Conservation (phyloP, 495 filamentous ascomycete species). For the Xylaria bambusicola region DNA sequence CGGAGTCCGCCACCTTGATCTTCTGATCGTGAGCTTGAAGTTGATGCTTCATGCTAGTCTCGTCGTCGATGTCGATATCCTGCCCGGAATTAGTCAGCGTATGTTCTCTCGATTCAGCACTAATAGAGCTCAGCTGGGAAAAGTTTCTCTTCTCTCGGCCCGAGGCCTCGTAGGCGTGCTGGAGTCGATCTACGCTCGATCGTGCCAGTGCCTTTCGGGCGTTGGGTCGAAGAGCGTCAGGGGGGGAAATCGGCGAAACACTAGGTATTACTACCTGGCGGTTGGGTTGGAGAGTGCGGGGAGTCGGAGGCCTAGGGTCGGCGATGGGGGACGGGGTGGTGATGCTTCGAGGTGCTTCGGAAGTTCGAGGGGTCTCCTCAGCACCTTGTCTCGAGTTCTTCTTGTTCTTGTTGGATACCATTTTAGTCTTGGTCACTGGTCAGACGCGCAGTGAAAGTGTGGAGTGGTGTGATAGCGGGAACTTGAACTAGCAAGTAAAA, state of each 20-base stretch:
- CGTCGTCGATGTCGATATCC: conserved; percentile 10
- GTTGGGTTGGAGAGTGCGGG: conserved; percentile 1
- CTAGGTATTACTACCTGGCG: conserved; percentile 1
- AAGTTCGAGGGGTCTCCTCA: conserved; percentile 13
- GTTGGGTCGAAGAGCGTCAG: conserved; percentile 7
- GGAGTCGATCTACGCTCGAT: conserved; percentile 5
- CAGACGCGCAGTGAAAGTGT: conserved; percentile 16
- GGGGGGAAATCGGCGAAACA: conserved; percentile 2
- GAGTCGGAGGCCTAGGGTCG: conserved; percentile 6
- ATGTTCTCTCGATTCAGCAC: conserved; percentile 9
- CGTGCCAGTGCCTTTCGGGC: conserved; percentile 3
- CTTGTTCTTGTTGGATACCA: conserved; percentile 15
- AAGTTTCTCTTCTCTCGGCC: conserved; percentile 6
- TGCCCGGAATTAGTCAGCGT: conserved; percentile 11
- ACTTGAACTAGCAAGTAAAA: conserved; percentile 15
- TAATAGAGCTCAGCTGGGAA: conserved; percentile 3
- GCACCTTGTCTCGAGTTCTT: conserved; percentile 16
- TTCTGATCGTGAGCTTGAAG: conserved; percentile 19
- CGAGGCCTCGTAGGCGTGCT: conserved; percentile 1
- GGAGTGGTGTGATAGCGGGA: conserved; percentile 16
- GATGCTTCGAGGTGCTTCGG: conserved; percentile 13
- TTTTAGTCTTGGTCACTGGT: conserved; percentile 16
- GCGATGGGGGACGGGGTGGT: conserved; percentile 12
- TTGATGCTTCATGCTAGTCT: conserved; percentile 18
- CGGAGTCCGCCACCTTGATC: conserved; percentile 17